A percentile compares a stretch with the other conserved stretches of the same genome.
phyloP scores from a whole-genome alignment of 768 basidiomycete genomes.

The Gloeostereum incarnatum region DNA sequence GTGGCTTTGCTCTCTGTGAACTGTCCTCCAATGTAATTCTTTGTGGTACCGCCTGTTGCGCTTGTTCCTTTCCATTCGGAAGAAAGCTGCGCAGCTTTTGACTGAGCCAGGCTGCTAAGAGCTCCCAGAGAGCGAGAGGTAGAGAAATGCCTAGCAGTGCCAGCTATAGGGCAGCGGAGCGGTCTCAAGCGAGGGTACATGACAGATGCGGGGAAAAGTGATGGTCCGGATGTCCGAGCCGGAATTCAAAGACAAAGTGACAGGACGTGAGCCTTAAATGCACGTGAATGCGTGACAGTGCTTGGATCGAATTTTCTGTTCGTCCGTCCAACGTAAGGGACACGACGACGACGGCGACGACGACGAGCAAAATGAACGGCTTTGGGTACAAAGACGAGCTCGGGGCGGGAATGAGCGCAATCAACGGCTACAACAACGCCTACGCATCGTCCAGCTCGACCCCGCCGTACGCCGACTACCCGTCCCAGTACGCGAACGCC shows the following conservation, averaged over 20 bases:
- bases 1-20: conserved; percentile 75
- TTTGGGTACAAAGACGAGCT: no score
- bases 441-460: no score
- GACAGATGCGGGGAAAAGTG: background rate
- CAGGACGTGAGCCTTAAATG: no score
- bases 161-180: background rate
- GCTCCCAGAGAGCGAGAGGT: conserved; percentile 36
- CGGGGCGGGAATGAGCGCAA: no score
- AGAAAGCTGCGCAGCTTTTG: conserved; percentile 63
- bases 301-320: no score
- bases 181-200: background rate
- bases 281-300: no score
- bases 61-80: conserved; percentile 82
- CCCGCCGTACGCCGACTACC: no score
- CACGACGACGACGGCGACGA: no score
- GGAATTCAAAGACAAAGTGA: background rate
- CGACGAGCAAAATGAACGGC: conserved; percentile 5
- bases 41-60: conserved; percentile 77
- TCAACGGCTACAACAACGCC: no score
- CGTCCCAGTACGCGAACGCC: no score
- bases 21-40: conserved; percentile 87
- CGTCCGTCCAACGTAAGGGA: no score
- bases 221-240: background rate
- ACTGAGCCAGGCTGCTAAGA: conserved; percentile 43
- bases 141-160: conserved; percentile 24